A percentile compares a stretch with the other conserved stretches of the same genome.
These are phyloP conservation scores for Suhomyces yuchorum DNA, from an alignment of 1,139 yeast species.

Conservation along the genomic window DNA sequence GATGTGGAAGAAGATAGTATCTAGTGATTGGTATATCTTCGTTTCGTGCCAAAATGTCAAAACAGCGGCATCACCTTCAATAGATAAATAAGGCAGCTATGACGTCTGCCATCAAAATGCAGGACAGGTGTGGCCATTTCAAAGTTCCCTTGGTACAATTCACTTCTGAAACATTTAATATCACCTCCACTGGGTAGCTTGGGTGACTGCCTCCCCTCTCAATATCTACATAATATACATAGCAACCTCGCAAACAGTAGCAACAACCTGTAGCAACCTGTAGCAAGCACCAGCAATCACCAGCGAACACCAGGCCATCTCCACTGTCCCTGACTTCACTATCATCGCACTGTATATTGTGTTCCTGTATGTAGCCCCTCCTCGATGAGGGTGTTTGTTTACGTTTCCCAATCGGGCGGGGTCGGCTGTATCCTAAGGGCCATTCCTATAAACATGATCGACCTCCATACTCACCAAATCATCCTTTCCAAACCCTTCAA, in stretches of 20 bases:
- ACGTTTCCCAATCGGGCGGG: conserved; percentile 14
- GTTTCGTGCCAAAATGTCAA: background rate
- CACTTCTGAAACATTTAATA: background rate
- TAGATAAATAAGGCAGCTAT: background rate
- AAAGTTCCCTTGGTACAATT: background rate
- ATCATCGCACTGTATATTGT: too few relatives aligned
- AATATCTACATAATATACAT: too few relatives aligned
- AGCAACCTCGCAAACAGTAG: too few relatives aligned
- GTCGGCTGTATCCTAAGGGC: background rate
- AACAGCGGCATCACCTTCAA: background rate
- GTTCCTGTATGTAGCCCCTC: background rate
- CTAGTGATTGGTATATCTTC: too few relatives aligned
- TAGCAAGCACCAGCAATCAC: too few relatives aligned
- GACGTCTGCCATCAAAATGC: background rate
- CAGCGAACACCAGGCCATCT: too few relatives aligned
- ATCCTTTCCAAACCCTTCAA: background rate
- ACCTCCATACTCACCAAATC: background rate
- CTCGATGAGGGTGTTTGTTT: conserved; percentile 10
- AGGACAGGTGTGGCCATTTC: background rate
- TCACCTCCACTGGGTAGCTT: background rate
- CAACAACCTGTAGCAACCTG: too few relatives aligned
- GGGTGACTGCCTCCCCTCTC: background rate
- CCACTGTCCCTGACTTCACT: too few relatives aligned
- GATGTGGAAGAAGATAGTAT: too few relatives aligned
- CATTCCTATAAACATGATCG: conserved; percentile 7